Conservation (phyloP, 208 protist genomes). For the Crithidia expoeki region DNA sequence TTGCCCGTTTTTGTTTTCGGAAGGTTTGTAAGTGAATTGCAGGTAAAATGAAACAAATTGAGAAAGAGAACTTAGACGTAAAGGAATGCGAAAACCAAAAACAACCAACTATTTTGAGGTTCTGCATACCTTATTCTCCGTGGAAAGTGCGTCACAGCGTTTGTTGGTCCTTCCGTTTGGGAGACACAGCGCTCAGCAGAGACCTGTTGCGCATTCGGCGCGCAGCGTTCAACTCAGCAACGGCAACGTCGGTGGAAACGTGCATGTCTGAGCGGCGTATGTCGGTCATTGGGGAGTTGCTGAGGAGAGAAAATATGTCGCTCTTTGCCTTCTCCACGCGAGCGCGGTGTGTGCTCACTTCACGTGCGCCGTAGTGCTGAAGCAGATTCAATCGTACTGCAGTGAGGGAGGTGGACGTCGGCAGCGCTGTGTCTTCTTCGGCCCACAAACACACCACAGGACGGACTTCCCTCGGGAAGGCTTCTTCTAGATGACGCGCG, state of each 20-base stretch:
- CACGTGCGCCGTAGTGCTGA: conserved; percentile 25
- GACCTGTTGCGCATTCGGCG: conserved; percentile 26
- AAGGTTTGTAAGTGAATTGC: too few species aligned
- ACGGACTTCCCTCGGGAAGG: conserved; percentile 16
- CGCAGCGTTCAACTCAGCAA: conserved; percentile 1
- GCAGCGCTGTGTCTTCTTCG: conserved; percentile 10
- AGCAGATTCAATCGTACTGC: conserved; percentile 16
- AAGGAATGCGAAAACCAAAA: background rate
- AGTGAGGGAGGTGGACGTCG: background rate
- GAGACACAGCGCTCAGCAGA: conserved; percentile 19
- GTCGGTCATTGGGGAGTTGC: conserved; percentile 2
- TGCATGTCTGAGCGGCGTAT: background rate
- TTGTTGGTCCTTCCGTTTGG: conserved; percentile 5
- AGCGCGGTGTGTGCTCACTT: conserved; percentile 28
- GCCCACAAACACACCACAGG: conserved; percentile 31
- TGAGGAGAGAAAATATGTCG: conserved; percentile 35
- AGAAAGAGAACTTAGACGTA: too few species aligned
- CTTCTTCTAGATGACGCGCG: conserved; percentile 24
- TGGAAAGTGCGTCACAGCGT: conserved; percentile 3
- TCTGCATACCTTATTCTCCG: too few species aligned
- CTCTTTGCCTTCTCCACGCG: conserved; percentile 33
- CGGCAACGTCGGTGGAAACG: conserved; percentile 9
- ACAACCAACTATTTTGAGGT: too few species aligned
- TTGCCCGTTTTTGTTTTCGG: too few species aligned
- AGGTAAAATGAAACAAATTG: too few species aligned